A percentile compares a stretch with the other conserved stretches of the same genome.
Conservation (phyloP, 495 filamentous ascomycete species). For the Cenococcum geophilum region DNA sequence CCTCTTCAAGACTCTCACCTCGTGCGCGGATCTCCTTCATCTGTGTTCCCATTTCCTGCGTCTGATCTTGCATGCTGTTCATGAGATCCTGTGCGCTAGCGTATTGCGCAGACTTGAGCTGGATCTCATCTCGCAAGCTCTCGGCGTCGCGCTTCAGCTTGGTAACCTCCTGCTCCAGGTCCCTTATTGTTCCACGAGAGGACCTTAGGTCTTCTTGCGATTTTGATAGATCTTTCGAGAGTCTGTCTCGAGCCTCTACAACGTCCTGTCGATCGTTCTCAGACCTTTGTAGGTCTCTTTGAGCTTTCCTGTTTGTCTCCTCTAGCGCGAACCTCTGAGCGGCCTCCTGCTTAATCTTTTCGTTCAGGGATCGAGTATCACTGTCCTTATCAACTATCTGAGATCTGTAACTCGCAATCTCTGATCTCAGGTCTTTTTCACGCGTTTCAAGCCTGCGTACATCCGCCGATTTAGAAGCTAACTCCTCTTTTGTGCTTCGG, state of each 20-base stretch:
- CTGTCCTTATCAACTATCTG: conserved; percentile 63
- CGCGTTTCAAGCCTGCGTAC: conserved; percentile 68
- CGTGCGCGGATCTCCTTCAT: conserved; percentile 83
- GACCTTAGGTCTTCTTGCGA: conserved; percentile 61
- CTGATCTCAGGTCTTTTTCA: conserved; percentile 71
- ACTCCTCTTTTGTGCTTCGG: conserved; percentile 63
- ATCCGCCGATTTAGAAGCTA: conserved; percentile 60
- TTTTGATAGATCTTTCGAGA: conserved; percentile 58
- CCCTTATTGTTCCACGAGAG: conserved; percentile 56
- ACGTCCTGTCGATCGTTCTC: conserved; percentile 75
- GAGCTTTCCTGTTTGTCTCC: conserved; percentile 61
- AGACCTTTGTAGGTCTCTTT: conserved; percentile 66
- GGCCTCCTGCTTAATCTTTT: conserved; percentile 68
- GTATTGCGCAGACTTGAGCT: conserved; percentile 80
- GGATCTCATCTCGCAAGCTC: conserved; percentile 70
- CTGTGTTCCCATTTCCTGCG: conserved; percentile 79
- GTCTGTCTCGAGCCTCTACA: conserved; percentile 62
- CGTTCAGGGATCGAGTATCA: conserved; percentile 69
- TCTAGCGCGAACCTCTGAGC: conserved; percentile 66
- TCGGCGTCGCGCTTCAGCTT: conserved; percentile 59
- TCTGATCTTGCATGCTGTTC: conserved; percentile 88
- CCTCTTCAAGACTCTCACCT: conserved; percentile 86
- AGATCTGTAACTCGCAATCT: conserved; percentile 62
- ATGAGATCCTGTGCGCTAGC: conserved; percentile 77
- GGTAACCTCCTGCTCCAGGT: conserved; percentile 64